Percentiles rank a stretch among this genome's conserved stretches.
Evolutionary conservation across 1,284 basidiomycete species (phyloP).

Genomic region (Papiliotrema flavescens): DNA sequence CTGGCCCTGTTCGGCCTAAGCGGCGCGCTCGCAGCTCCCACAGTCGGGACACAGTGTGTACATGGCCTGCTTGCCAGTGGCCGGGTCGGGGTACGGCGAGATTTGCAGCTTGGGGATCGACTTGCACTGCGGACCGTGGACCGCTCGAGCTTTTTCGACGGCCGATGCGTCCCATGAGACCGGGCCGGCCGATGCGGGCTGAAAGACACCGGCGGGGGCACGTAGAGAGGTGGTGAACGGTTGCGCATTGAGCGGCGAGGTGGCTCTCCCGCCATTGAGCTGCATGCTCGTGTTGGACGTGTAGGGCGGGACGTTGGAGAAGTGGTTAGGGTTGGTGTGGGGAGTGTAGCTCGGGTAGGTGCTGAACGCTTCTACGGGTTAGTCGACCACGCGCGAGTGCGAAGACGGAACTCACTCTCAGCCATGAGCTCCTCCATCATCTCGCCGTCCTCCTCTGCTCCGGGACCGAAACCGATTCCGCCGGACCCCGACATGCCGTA

Average conservation of each 20-base stretch:
- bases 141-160: conserved; percentile 35
- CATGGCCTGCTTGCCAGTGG: conserved; percentile 39
- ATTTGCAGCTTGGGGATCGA: conserved; percentile 44
- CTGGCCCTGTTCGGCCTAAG: background rate
- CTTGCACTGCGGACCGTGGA: conserved; percentile 44
- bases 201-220: conserved; percentile 37
- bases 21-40: conserved; percentile 21
- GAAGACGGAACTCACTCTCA: conserved; percentile 6
- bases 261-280: conserved; percentile 4
- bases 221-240: conserved; percentile 39
- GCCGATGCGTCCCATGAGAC: conserved; percentile 24
- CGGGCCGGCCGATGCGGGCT: conserved; percentile 27
- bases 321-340: conserved; percentile 31
- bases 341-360: conserved; percentile 19
- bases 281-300: background rate
- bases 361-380: background rate
- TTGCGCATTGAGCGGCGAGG: conserved; percentile 35
- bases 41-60: conserved; percentile 47
- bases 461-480: conserved; percentile 45
- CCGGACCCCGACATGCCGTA: conserved; percentile 27
- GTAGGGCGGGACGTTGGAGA: conserved; percentile 16
- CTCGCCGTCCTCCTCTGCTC: conserved; percentile 43
- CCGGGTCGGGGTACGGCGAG: conserved; percentile 42
- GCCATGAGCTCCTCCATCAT: conserved; percentile 18
- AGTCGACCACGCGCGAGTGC: background rate